Conservation (phyloP, 768 basidiomycete genomes). For the Pholiota molesta region DNA sequence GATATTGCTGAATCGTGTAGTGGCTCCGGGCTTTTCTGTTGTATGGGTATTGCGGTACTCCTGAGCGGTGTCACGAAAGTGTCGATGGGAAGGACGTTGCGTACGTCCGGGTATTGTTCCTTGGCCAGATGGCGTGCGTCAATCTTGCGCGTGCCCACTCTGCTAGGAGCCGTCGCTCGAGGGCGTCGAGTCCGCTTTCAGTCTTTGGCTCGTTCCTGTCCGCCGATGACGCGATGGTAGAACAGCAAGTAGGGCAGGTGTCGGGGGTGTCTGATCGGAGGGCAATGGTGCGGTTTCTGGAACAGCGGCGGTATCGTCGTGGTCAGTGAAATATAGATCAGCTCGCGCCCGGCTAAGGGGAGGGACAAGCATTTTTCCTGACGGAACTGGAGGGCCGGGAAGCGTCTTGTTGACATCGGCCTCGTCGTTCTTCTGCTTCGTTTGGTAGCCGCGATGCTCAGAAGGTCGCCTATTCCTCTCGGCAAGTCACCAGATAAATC, state of each 20-base stretch:
- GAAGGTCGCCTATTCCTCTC: conserved; percentile 19
- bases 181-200: conserved; percentile 70
- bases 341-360: conserved; percentile 32
- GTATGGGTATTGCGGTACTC: conserved; percentile 38
- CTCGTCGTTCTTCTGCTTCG: conserved; percentile 18
- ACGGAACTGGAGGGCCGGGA: conserved; percentile 58
- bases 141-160: conserved; percentile 73
- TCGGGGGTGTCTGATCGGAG: conserved; percentile 48
- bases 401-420: conserved; percentile 56
- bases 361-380: conserved; percentile 38
- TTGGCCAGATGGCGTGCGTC: conserved; percentile 26
- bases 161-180: conserved; percentile 67
- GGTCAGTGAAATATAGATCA: conserved; percentile 18
- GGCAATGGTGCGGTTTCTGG: conserved; percentile 26
- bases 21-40: conserved; percentile 35
- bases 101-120: conserved; percentile 34
- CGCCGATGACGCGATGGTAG: conserved; percentile 23
- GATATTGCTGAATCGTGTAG: conserved; percentile 58
- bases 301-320: conserved; percentile 10
- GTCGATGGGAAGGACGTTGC: conserved; percentile 33
- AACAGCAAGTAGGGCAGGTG: conserved; percentile 51
- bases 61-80: conserved; percentile 13
- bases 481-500: conserved; percentile 45
- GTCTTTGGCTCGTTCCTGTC: conserved; percentile 20
- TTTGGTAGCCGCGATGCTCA: conserved; percentile 13